Base-by-base conservation (phyloP, 352 stramenopile genomes). In the Pythium pectinolyticum region DNA sequence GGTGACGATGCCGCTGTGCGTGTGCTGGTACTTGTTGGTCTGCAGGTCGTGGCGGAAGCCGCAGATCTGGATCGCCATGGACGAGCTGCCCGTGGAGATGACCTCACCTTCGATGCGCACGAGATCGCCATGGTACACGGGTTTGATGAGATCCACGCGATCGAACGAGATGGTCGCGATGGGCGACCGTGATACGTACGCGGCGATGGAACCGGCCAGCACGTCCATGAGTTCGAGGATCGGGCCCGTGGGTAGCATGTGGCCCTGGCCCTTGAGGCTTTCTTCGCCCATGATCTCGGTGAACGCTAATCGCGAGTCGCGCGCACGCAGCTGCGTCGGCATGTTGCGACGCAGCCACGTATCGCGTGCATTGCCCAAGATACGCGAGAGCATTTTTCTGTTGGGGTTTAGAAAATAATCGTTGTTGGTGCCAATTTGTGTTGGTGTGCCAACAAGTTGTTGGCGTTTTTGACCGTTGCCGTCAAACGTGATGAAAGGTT, bases 201-300 rank as follows among this genome's bases (percentile, higher is more conserved):
- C 55, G 11, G 69, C 55, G 35, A 76, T 67, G n/a, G 69, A 60
- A 19, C 63, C 70, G 14, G 53, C 70, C 14, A 78, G 43, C 27
- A 74, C 65, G 54, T 78, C 66, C 59, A 78, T 78, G 28, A 65
- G 61, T 55, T 78, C 57, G 12, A 78, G 57, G 47, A 78, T 74
- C 14, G 63, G 60, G 6, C 70, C 70, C 45, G 67, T 62, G 53
- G 60, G 61, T 20, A 78, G 41, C 57, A 70, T 63, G 32, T 69
- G 52, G 30, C 70, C 67, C 32, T 68, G 46, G 14, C 67, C 66
- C 43, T 67, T 64, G 24, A 75, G 53, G 32, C 56, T 67, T 43
- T 75, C 63, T 31, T 78, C 67, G 27, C 70, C 70, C 5, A 83
- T 41, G 49, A 75, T 75, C 32, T 81, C 75, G 8, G 70, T 67